Evolutionary conservation across 495 filamentous ascomycete genomes (phyloP).

Genomic region (Penicillium manginii): DNA sequence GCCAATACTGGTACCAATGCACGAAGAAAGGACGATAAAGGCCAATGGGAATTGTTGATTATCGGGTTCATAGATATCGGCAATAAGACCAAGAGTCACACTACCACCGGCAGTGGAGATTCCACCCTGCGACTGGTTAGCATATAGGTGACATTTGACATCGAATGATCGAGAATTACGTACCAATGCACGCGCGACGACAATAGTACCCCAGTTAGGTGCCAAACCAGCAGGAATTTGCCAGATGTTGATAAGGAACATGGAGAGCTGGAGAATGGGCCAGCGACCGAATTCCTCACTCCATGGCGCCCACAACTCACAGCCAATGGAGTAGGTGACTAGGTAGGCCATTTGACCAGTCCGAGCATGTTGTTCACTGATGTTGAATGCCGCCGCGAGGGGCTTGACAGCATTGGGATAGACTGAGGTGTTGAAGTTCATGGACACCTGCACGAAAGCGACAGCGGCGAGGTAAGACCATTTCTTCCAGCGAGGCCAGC

Average conservation of each 20-base stretch:
- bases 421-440: constrained; percentile 66
- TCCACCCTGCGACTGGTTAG: constrained; percentile 31
- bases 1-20: constrained; percentile 72
- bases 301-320: constrained; percentile 83
- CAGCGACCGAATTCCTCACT: constrained; percentile 76
- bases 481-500: constrained; percentile 68
- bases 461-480: constrained; percentile 73
- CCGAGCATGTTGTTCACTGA: constrained; percentile 64
- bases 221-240: constrained; percentile 70
- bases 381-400: constrained; percentile 63
- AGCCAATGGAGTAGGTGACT: constrained; percentile 74
- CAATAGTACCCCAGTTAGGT: constrained; percentile 65
- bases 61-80: constrained; percentile 74
- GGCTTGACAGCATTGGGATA: constrained; percentile 49
- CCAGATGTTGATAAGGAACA: constrained; percentile 75
- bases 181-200: constrained; percentile 65
- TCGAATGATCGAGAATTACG: neutral
- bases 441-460: constrained; percentile 74
- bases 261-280: constrained; percentile 68
- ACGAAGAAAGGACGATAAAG: constrained; percentile 74
- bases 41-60: constrained; percentile 66
- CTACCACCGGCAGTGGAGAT: constrained; percentile 72
- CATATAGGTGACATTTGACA: neutral
- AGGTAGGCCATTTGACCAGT: constrained; percentile 71
- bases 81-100: constrained; percentile 79